phyloP scores from a whole-genome alignment of 495 filamentous ascomycete genomes.

The Baudoinia panamericana region DNA sequence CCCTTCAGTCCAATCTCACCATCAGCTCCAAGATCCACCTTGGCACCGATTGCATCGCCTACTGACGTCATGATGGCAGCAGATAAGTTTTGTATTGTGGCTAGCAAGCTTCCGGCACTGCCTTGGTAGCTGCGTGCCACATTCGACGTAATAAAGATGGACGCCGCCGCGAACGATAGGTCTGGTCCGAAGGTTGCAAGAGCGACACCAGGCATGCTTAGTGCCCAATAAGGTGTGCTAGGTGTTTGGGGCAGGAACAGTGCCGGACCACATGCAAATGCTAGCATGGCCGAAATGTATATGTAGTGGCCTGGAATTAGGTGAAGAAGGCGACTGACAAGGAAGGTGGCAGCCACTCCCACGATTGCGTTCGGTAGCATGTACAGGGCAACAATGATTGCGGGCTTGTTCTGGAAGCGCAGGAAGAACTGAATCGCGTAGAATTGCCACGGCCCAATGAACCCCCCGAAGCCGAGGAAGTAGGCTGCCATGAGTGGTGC shows the following conservation, averaged over 20 bases:
- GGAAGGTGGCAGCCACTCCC: conserved; percentile 34
- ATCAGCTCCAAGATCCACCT: conserved; percentile 27
- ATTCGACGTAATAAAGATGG: conserved; percentile 21
- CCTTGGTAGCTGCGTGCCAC: conserved; percentile 17
- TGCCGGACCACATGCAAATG: conserved; percentile 8
- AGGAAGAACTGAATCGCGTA: conserved; percentile 42
- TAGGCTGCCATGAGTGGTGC: conserved; percentile 37
- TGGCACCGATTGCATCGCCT: conserved; percentile 34
- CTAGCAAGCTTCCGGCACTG: conserved; percentile 15
- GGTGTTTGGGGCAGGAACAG: conserved; percentile 16
- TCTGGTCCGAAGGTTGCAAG: conserved; percentile 20
- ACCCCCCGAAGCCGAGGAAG: conserved; percentile 37
- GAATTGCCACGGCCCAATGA: conserved; percentile 39
- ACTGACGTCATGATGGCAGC: conserved; percentile 35
- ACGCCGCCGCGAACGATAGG: conserved; percentile 17
- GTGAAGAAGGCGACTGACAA: conserved; percentile 36
- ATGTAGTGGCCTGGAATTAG: conserved; percentile 38
- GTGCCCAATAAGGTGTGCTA: conserved; percentile 14
- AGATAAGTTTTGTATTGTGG: conserved; percentile 16
- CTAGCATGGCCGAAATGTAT: conserved; percentile 27
- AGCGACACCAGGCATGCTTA: conserved; percentile 14
- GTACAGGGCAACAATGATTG: conserved; percentile 34
- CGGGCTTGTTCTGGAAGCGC: conserved; percentile 31
- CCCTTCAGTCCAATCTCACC: conserved; percentile 35
- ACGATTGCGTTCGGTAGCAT: conserved; percentile 35